phyloP scores from a whole-genome alignment of 169 alveolate species.

The Plasmodium adleri region DNA sequence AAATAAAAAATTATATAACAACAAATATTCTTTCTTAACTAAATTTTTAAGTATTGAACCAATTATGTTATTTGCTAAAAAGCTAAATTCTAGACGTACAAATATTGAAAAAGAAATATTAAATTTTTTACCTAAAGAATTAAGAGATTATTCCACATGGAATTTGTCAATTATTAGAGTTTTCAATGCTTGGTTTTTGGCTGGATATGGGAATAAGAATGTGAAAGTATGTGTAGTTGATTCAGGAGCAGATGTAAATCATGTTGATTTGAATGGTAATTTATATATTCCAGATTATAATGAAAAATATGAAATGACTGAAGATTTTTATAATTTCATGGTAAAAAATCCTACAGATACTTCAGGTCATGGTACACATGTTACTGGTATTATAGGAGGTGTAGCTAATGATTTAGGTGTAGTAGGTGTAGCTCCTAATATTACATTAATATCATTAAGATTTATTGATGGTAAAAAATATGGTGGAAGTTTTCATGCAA shows the following conservation, averaged over 20 bases:
- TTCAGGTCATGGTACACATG: slow-evolving; percentile 91
- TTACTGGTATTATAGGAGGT: slow-evolving; percentile 85
- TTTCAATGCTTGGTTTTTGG: slow-evolving; percentile 71
- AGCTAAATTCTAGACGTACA: neutral
- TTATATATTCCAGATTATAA: slow-evolving; percentile 81
- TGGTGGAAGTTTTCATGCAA: slow-evolving; percentile 73
- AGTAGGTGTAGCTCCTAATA: slow-evolving; percentile 75
- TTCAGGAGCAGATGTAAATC: slow-evolving; percentile 90
- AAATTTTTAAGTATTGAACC: slow-evolving; percentile 18
- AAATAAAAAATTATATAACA: slow-evolving; percentile 37
- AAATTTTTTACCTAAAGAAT: slow-evolving; percentile 57
- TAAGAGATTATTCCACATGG: slow-evolving; percentile 69
- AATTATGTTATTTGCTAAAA: slow-evolving; percentile 5
- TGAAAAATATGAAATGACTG: slow-evolving; percentile 76
- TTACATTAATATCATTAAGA: slow-evolving; percentile 55
- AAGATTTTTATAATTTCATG: slow-evolving; percentile 58
- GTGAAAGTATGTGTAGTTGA: slow-evolving; percentile 85
- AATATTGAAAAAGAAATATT: slow-evolving; percentile 33
- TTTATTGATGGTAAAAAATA: slow-evolving; percentile 55
- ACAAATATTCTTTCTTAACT: slow-evolving; percentile 34
- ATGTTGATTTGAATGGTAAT: slow-evolving; percentile 86
- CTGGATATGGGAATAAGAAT: slow-evolving; percentile 73
- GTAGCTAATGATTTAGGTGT: slow-evolving; percentile 47
- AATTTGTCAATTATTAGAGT: slow-evolving; percentile 52
- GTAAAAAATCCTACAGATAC: slow-evolving; percentile 82